Evolutionary conservation across 2,329 filamentous ascomycete species (phyloP).

Genomic region (Aspergillus pseudoviridinutans): DNA sequence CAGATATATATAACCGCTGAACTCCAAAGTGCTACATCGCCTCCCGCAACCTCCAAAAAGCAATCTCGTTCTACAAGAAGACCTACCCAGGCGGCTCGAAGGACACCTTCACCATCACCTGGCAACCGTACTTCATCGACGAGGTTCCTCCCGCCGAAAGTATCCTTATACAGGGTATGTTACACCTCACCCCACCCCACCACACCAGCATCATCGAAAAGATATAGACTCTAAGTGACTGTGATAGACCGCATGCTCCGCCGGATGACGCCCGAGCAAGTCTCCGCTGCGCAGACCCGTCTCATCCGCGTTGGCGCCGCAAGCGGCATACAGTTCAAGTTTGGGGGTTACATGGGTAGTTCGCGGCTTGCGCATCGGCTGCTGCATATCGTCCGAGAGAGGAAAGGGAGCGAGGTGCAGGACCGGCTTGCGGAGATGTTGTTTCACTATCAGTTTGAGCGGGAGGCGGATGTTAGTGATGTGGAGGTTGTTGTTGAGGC

Average conservation of each 20-base stretch:
- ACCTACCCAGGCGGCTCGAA: conserved; percentile 14
- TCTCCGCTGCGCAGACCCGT: conserved; percentile 12
- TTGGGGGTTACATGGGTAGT: conserved; percentile 18
- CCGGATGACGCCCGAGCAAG: conserved; percentile 11
- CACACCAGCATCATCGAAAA: too few species aligned
- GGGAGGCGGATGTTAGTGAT: conserved; percentile 15
- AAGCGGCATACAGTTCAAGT: conserved; percentile 14
- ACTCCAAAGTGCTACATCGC: conserved; percentile 14
- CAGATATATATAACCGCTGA: neutral
- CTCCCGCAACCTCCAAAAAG: conserved; percentile 9
- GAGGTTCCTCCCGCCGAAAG: conserved; percentile 11
- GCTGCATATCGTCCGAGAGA: conserved; percentile 4
- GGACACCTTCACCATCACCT: conserved; percentile 7
- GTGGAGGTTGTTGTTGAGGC: conserved; percentile 7
- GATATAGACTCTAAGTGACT: too few species aligned
- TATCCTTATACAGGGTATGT: conserved; percentile 10
- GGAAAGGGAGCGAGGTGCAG: conserved; percentile 3
- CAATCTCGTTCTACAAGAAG: conserved; percentile 12
- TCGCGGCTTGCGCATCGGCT: conserved; percentile 16
- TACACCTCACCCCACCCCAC: too few species aligned
- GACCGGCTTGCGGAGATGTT: conserved; percentile 11
- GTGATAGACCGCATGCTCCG: conserved; percentile 17
- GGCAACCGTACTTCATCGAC: conserved; percentile 15
- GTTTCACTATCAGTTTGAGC: conserved; percentile 18
- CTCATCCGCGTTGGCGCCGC: conserved; percentile 12